Conservation (phyloP, 176 grass and related monocot genomes). For the Oryza brachyantha region DNA sequence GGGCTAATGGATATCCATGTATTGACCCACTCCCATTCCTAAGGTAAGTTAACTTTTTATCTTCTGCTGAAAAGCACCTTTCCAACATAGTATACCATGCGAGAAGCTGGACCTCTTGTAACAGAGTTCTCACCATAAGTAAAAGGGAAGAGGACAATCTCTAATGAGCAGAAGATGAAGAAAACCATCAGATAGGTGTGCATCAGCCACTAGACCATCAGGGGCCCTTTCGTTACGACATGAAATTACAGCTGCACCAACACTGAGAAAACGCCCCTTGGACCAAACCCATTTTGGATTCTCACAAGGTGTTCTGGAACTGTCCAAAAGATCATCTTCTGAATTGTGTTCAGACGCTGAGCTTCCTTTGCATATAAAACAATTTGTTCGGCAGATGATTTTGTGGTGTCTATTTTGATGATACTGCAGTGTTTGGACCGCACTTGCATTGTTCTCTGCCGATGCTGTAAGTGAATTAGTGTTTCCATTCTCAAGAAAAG, state of each 20-base stretch:
- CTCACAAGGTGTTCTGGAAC: constrained; percentile 30
- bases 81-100: background rate
- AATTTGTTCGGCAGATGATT: constrained; percentile 65
- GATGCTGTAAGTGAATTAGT: constrained; percentile 11
- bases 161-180: constrained; percentile 90
- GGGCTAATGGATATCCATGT: background rate
- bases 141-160: constrained; percentile 83
- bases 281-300: constrained; percentile 66
- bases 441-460: constrained; percentile 30
- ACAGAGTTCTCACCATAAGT: constrained; percentile 67
- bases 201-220: constrained; percentile 83
- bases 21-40: background rate
- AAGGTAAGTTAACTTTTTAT: background rate
- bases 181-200: constrained; percentile 89
- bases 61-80: background rate
- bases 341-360: constrained; percentile 34
- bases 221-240: constrained; percentile 95
- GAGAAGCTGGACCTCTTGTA: constrained; percentile 5
- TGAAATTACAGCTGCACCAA: constrained; percentile 89
- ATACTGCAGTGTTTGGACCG: constrained; percentile 27
- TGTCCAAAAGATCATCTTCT: constrained; percentile 19
- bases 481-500: constrained; percentile 52
- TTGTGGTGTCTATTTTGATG: constrained; percentile 35
- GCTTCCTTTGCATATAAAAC: constrained; percentile 57
- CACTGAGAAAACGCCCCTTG: constrained; percentile 71